These are phyloP conservation scores for Schizophyllum commune DNA, from an alignment of 1,284 basidiomycete species.

Conservation along the genomic window DNA sequence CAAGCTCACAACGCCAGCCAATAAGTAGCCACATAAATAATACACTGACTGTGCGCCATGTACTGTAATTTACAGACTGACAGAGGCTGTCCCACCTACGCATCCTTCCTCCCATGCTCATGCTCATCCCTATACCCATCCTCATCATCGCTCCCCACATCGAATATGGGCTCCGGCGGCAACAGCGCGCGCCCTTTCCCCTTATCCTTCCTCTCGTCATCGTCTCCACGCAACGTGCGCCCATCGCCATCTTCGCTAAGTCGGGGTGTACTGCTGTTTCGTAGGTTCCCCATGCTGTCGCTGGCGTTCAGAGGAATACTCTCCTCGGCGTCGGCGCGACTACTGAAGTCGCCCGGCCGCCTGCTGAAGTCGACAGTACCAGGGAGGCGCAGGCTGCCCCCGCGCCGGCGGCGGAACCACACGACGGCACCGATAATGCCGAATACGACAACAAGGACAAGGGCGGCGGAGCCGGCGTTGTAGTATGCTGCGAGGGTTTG, in stretches of 20 bases:
- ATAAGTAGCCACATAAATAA: not conserved
- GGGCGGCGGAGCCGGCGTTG: constrained; percentile 82
- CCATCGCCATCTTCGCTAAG: not conserved
- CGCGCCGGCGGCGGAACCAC: constrained; percentile 58
- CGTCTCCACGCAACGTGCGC: not conserved
- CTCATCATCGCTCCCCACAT: not conserved
- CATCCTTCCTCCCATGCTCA: too few species aligned
- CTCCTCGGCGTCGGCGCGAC: constrained; percentile 24
- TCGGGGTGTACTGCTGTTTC: not conserved
- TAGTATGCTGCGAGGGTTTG: constrained; percentile 61
- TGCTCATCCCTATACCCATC: not conserved
- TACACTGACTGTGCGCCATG: not conserved
- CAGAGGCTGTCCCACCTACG: too few species aligned
- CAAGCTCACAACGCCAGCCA: not conserved
- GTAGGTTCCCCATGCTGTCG: not conserved
- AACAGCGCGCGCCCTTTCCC: not conserved
- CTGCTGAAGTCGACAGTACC: not conserved
- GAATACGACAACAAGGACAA: constrained; percentile 73
- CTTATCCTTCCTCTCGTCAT: not conserved
- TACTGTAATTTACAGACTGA: too few species aligned
- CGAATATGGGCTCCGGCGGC: not conserved
- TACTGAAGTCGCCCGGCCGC: constrained; percentile 10
- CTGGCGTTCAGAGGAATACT: constrained; percentile 33
- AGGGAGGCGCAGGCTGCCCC: constrained; percentile 21
- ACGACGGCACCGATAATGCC: constrained; percentile 66